Percentiles rank a stretch among this genome's conserved stretches.
Conservation (phyloP, 306 rosid genomes). For the Alnus glutinosa region DNA sequence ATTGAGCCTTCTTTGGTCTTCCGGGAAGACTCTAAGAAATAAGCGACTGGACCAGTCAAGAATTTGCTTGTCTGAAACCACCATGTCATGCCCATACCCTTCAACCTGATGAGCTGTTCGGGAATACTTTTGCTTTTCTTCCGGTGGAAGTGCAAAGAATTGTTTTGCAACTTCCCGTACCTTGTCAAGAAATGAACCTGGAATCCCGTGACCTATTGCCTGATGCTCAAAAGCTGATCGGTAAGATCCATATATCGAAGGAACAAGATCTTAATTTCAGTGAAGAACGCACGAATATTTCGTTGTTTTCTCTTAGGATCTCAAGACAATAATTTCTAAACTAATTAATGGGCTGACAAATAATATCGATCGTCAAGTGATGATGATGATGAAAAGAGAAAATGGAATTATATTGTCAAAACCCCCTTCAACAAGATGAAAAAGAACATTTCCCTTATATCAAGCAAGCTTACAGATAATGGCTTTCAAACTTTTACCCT, state of each 20-base stretch:
- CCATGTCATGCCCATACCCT: conserved; percentile 53
- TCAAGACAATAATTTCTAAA: too few relatives aligned
- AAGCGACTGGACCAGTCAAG: conserved; percentile 57
- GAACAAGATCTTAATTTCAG: too few relatives aligned
- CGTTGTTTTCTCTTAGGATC: too few relatives aligned
- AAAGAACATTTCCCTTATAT: too few relatives aligned
- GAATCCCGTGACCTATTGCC: conserved; percentile 73
- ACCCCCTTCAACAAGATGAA: too few relatives aligned
- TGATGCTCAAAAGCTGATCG: conserved; percentile 11
- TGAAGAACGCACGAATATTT: too few relatives aligned
- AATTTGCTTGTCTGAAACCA: conserved; percentile 49
- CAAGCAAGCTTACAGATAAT: too few relatives aligned
- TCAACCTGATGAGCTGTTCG: conserved; percentile 37
- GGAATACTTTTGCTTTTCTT: conserved; percentile 58
- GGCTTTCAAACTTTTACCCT: too few relatives aligned
- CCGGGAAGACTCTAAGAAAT: conserved; percentile 27
- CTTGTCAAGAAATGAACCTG: conserved; percentile 52
- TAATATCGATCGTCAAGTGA: too few relatives aligned
- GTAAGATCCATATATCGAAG: background rate
- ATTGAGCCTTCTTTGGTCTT: conserved; percentile 35
- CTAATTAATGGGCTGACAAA: too few relatives aligned
- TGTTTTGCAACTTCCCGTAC: conserved; percentile 50
- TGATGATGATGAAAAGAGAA: too few relatives aligned
- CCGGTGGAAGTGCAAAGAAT: conserved; percentile 57
- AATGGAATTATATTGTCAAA: too few relatives aligned